Base-by-base conservation (phyloP, 768 basidiomycete genomes). In the Termitomyces sp. region DNA sequence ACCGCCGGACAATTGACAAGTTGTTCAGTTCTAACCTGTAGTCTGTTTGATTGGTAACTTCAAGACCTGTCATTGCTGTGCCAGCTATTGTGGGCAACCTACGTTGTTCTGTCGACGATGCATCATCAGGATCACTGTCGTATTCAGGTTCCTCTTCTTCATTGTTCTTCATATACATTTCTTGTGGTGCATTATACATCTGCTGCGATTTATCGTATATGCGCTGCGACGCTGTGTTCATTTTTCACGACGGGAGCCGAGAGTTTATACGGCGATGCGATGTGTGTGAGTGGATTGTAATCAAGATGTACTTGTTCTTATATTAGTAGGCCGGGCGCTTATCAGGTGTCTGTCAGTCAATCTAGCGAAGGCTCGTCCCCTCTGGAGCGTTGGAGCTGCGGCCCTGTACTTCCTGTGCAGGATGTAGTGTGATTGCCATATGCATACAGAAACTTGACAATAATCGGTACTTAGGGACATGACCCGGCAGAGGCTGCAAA, bases 1-100 rank as follows among this genome's bases (percentile, higher is more conserved):
- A 14, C 10, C 22, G 44, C 22, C 49, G 55, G 18, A n/a, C 20
- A 22, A 51, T 56, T 39, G 47, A 51, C 18, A 48, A 20, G 6
- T 48, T 56, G 39, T 60, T 60, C 26, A 60, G 34, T n/a, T 60
- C 49, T 10, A 44, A 26, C 24, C 59, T 51, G 49, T 51, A 60
- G 40, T 56, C 59, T 60, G 48, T 43, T 32, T 10, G 26, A 55
- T 44, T 44, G 34, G 26, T 36, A 26, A 1, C 20, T 32, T 53
- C 26, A 40, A 20, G 51, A 18, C 39, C 8, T 42, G 39, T 30
- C 16, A 16, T 53, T 22, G 30, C n/a, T 39, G n/a, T 10, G 34
- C 22, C 45, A 22, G 30, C 12, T 16, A 53, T 39, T 30, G 2
- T 16, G 22, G 24, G 9, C 0, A 1, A 55, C 53, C 34, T 46